A percentile compares a stretch with the other conserved stretches of the same genome.
Evolutionary conservation across 169 alveolate species (phyloP).

Genomic region (Cystoisospora suis): DNA sequence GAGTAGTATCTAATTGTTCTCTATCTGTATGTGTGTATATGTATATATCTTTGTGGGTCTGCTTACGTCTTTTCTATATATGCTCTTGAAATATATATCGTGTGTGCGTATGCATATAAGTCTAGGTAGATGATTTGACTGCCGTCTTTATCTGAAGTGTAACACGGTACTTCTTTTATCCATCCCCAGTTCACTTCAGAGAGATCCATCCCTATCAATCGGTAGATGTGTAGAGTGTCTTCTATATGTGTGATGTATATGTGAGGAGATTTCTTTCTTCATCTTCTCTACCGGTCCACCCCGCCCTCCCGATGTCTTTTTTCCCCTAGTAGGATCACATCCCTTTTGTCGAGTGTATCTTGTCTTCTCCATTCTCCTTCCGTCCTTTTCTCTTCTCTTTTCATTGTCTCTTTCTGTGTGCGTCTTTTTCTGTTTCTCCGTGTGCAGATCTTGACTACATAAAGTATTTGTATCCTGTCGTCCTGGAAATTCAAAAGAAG

Average conservation of each 20-base stretch:
- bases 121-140: no score
- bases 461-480: constrained; percentile 86
- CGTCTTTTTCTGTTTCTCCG: constrained; percentile 89
- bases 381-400: no score
- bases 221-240: background rate
- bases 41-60: no score
- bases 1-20: no score
- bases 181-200: no score
- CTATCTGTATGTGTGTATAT: no score
- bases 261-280: background rate
- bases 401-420: constrained; percentile 73
- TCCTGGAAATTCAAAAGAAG: constrained; percentile 92
- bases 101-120: no score
- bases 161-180: no score
- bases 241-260: background rate
- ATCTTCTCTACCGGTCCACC: background rate
- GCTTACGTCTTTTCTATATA: no score
- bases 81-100: no score
- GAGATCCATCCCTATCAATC: no score
- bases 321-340: background rate
- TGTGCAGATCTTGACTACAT: constrained; percentile 74
- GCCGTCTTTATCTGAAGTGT: no score
- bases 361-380: background rate
- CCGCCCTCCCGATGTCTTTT: background rate
- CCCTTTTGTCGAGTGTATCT: background rate